Evolutionary conservation across 495 filamentous ascomycete species (phyloP).

Genomic region (Apiosordaria backusii): DNA sequence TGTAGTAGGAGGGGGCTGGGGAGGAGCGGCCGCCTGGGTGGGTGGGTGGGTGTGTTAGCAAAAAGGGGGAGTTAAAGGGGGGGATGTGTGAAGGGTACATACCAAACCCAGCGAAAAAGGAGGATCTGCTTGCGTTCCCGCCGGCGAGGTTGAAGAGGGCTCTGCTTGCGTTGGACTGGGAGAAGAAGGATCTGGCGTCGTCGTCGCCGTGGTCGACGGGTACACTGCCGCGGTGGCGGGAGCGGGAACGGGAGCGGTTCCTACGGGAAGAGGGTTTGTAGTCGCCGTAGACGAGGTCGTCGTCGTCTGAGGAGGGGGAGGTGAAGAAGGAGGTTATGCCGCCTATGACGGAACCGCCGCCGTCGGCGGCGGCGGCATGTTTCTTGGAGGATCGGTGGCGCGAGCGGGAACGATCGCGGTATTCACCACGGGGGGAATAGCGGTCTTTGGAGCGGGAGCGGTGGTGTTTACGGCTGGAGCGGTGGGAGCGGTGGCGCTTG

Average conservation of each 20-base stretch:
- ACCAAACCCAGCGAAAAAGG: constrained; percentile 37
- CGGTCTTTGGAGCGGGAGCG: constrained; percentile 28
- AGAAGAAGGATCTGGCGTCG: constrained; percentile 20
- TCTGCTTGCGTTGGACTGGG: background rate
- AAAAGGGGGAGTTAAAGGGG: constrained; percentile 51
- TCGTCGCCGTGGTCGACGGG: constrained; percentile 20
- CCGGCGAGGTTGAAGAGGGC: background rate
- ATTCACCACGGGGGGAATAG: constrained; percentile 22
- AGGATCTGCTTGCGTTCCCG: constrained; percentile 6
- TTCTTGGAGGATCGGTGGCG: background rate
- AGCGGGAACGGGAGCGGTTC: constrained; percentile 32
- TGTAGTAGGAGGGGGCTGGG: constrained; percentile 61
- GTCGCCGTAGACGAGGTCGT: background rate
- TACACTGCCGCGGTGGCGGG: constrained; percentile 24
- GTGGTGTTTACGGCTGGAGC: constrained; percentile 29
- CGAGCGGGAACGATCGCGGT: constrained; percentile 24
- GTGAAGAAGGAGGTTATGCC: background rate
- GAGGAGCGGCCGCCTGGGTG: background rate
- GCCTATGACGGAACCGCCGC: background rate
- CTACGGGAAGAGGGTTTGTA: constrained; percentile 9
- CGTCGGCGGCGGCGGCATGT: background rate
- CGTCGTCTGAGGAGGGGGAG: background rate
- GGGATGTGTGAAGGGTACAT: constrained; percentile 20
- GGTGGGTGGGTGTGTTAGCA: background rate
- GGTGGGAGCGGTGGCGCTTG: constrained; percentile 25